Conservation (phyloP, 106 monocot species). For the Ottelia alismoides region DNA sequence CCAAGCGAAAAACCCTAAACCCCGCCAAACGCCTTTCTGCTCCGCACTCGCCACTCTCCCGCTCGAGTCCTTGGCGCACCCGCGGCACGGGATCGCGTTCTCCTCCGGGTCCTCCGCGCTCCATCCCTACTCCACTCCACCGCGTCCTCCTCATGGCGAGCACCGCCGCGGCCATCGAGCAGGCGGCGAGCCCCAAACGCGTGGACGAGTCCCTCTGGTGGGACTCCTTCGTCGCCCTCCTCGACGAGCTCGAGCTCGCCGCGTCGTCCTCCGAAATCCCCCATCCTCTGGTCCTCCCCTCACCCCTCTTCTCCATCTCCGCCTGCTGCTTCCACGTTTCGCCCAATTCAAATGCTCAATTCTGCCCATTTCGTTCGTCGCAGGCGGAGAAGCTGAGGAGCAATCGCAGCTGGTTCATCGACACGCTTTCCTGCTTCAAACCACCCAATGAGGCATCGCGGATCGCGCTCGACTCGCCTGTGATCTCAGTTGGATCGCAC, state of each 20-base stretch:
- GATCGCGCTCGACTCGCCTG: constrained; percentile 39
- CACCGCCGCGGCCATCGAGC: constrained; percentile 13
- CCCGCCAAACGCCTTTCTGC: too few relatives aligned
- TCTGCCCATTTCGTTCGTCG: too few relatives aligned
- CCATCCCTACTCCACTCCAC: too few relatives aligned
- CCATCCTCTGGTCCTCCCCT: constrained; percentile 18
- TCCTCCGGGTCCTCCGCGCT: too few relatives aligned
- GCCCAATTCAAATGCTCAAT: too few relatives aligned
- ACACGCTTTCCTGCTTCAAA: constrained; percentile 47
- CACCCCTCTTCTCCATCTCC: too few relatives aligned
- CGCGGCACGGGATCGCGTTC: too few relatives aligned
- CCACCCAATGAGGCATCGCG: constrained; percentile 42
- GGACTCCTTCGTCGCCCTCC: constrained; percentile 70
- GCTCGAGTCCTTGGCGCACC: too few relatives aligned
- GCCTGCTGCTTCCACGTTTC: too few relatives aligned
- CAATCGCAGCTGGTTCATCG: constrained; percentile 61
- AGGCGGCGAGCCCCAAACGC: constrained; percentile 15
- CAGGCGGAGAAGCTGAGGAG: constrained; percentile 54
- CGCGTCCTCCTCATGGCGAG: too few relatives aligned
- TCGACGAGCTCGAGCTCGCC: constrained; percentile 54
- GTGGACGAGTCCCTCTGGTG: constrained; percentile 64
- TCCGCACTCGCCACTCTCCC: too few relatives aligned
- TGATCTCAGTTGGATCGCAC: constrained; percentile 39
- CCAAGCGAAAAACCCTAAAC: too few relatives aligned
- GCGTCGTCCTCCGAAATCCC: constrained; percentile 25